Base-by-base conservation (phyloP, 768 basidiomycete genomes). In the Suillus hirtellus region DNA sequence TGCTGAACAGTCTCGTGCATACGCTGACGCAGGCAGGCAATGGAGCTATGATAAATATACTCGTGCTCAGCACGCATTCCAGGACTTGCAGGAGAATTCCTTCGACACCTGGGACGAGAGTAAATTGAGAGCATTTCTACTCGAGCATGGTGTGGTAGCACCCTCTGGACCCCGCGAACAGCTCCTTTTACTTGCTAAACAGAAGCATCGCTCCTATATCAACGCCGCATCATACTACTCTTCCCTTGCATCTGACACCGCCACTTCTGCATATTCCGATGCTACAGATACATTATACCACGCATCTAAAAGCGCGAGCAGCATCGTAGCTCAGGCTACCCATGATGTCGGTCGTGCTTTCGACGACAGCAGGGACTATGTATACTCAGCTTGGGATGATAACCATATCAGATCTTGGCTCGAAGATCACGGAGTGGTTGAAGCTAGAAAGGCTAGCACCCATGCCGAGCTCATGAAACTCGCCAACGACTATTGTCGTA, bases 381-480 rank as follows among this genome's bases (percentile, higher is more conserved):
- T 95, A 19, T 96, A 91, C 74, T 93, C 91, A 0, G 85, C 90
- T 0, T 97, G 96, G 96, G 88, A 90, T 62, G 93, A 96, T 67
- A 89, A 81, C 69, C 81, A 82, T 66, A 75, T 98, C 54, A 81
- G 89, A 58, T 75, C 70, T 0, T 97, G 89, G 77, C 84, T 96
- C 52, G 86, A 90, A 70, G 81, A 89, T 44, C 87, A 92, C 69
- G 89, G 90, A 31, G 78, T 93, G 44, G 69, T 93, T 64, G 83
- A 90, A 69, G 83, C 89, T 3, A 87, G 84, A 64, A 75, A 77
- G 19, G 78, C 64, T 64, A 76, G 24, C 63, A 87, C 82, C 60
- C 85, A 86, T 49, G 82, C 86, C 9, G 88, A 96, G 67, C 74
- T 97, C 40, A 73, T 92, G 40, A 78, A 78, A 12, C 80, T 89